phyloP scores from a whole-genome alignment of 305 asterid genomes.

The Fraxinus angustifolia region DNA sequence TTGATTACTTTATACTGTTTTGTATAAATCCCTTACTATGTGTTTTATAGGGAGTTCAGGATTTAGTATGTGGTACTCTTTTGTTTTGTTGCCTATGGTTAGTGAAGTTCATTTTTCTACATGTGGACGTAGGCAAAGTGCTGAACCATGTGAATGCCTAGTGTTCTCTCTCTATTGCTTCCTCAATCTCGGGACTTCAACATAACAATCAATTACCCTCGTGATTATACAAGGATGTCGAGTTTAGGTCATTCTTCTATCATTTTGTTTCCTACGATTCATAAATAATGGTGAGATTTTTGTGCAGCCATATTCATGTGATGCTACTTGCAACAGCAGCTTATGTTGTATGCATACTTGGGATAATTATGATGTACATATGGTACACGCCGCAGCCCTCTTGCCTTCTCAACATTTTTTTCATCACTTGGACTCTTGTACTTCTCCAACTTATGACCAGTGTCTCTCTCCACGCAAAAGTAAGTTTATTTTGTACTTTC shows the following conservation, averaged over 20 bases:
- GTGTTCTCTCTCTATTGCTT: background rate
- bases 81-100: background rate
- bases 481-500: background rate
- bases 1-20: background rate
- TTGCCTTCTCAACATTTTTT: conserved; percentile 48
- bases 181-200: background rate
- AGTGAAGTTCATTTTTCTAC: background rate
- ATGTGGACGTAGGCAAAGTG: background rate
- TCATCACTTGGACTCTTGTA: conserved; percentile 52
- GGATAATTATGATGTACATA: conserved; percentile 52
- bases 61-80: background rate
- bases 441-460: conserved; percentile 56
- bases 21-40: background rate
- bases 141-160: background rate
- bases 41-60: background rate
- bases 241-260: background rate
- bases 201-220: background rate
- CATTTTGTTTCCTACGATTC: background rate
- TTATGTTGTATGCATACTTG: conserved; percentile 43
- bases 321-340: conserved; percentile 44
- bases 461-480: conserved; percentile 51
- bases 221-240: background rate
- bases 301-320: conserved; percentile 43
- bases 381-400: conserved; percentile 52
- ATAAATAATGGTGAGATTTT: background rate